phyloP scores from a whole-genome alignment of 345 rosid genomes.

The Abelmoschus esculentus region DNA sequence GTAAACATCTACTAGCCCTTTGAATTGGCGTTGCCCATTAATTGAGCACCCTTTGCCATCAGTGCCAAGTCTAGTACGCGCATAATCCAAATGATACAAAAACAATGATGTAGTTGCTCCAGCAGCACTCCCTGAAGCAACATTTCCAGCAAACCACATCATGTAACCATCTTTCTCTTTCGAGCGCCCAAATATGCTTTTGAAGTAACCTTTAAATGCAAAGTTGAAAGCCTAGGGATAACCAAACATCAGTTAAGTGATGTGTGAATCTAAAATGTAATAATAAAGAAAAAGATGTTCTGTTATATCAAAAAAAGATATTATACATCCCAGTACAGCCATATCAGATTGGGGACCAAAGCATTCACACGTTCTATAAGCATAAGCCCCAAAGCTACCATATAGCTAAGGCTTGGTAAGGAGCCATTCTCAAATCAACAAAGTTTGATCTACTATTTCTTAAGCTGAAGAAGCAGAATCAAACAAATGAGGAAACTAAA shows the following conservation, averaged over 20 bases:
- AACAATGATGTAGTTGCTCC: conserved; percentile 83
- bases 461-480: background rate
- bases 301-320: background rate
- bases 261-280: background rate
- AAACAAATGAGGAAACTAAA: background rate
- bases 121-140: conserved; percentile 97
- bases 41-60: conserved; percentile 55
- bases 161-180: conserved; percentile 82
- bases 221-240: conserved; percentile 92
- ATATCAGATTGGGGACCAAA: background rate
- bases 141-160: conserved; percentile 78
- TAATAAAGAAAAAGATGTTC: background rate
- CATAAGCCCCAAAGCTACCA: background rate
- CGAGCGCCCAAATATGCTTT: conserved; percentile 58
- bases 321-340: too few relatives aligned
- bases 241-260: conserved; percentile 48
- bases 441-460: background rate
- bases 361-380: background rate
- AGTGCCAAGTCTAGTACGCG: conserved; percentile 76
- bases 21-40: conserved; percentile 64
- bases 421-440: background rate
- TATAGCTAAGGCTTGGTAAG: background rate
- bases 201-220: conserved; percentile 94
- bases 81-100: conserved; percentile 86
- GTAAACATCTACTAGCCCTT: conserved; percentile 77